phyloP scores from a whole-genome alignment of 805 yeast species.

The Cyberlindnera euphorbiae region DNA sequence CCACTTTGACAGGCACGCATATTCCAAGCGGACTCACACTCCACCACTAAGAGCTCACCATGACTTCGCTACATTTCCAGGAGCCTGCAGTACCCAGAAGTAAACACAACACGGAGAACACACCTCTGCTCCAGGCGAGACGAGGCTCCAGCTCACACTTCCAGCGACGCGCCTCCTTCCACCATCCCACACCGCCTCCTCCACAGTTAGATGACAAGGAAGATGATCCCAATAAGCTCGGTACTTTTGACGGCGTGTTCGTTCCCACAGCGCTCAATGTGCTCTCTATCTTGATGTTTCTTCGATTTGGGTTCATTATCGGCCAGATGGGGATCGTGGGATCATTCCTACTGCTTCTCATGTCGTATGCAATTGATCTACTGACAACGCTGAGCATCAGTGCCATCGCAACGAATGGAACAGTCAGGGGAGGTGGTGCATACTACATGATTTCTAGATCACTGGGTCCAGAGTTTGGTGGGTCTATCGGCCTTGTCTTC shows the following conservation, averaged over 20 bases:
- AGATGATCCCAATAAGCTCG: constrained; percentile 44
- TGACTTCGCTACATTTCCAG: constrained; percentile 6
- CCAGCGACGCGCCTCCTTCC: constrained; percentile 17
- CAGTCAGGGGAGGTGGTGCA: constrained; percentile 97
- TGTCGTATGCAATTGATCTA: constrained; percentile 77
- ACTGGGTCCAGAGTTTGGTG: constrained; percentile 97
- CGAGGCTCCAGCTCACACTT: constrained; percentile 9
- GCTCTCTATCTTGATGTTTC: constrained; percentile 87
- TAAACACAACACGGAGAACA: constrained; percentile 25
- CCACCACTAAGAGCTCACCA: too few relatives aligned
- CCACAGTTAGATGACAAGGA: constrained; percentile 2
- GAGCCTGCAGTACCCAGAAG: constrained; percentile 6
- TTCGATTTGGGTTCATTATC: constrained; percentile 90
- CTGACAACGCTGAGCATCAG: constrained; percentile 86
- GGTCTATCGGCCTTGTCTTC: constrained; percentile 92
- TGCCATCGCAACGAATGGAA: constrained; percentile 96
- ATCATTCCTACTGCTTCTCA: constrained; percentile 54
- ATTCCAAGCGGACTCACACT: too few relatives aligned
- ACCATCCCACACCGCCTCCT: constrained; percentile 5
- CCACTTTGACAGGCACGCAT: too few relatives aligned
- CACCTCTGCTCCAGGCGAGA: constrained; percentile 22
- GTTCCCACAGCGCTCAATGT: constrained; percentile 92
- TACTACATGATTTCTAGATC: constrained; percentile 95
- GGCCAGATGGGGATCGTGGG: constrained; percentile 94
- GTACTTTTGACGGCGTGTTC: constrained; percentile 85